A percentile compares a stretch with the other conserved stretches of the same genome.
These are phyloP conservation scores for Adansonia rubrostipa DNA, from an alignment of 441 rosid species.

Conservation along the genomic window DNA sequence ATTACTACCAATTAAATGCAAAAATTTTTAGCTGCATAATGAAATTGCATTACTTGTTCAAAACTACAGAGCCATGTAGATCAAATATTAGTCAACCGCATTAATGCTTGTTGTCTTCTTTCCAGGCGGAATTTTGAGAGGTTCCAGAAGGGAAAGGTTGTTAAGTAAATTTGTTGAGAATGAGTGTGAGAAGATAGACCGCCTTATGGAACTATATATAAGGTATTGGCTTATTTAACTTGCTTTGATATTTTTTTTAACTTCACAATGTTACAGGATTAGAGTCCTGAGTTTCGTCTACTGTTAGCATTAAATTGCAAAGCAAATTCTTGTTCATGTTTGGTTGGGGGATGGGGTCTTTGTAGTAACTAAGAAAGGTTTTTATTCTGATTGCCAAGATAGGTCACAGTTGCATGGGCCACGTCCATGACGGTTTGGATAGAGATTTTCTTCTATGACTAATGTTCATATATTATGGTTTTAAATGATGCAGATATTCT, in stretches of 20 bases:
- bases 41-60: neutral
- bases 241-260: neutral
- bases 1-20: neutral
- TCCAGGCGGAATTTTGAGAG: conserved; percentile 88
- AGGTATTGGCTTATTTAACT: conserved; percentile 50
- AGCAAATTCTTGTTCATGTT: conserved; percentile 6
- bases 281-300: neutral
- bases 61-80: neutral
- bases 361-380: neutral
- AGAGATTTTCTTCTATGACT: conserved; percentile 4
- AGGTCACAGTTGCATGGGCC: neutral
- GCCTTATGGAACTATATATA: conserved; percentile 87
- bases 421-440: neutral
- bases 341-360: neutral
- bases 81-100: conserved; percentile 6
- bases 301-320: conserved; percentile 8
- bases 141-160: conserved; percentile 88
- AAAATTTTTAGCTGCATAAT: neutral
- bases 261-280: neutral
- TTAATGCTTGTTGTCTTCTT: conserved; percentile 25
- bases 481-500: conserved; percentile 61
- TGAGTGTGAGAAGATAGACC: conserved; percentile 95
- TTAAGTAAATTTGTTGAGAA: conserved; percentile 89
- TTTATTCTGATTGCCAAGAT: neutral
- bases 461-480: conserved; percentile 8